Conservation (phyloP, 208 protist genomes). For the Jaenimonas drosophilae region DNA sequence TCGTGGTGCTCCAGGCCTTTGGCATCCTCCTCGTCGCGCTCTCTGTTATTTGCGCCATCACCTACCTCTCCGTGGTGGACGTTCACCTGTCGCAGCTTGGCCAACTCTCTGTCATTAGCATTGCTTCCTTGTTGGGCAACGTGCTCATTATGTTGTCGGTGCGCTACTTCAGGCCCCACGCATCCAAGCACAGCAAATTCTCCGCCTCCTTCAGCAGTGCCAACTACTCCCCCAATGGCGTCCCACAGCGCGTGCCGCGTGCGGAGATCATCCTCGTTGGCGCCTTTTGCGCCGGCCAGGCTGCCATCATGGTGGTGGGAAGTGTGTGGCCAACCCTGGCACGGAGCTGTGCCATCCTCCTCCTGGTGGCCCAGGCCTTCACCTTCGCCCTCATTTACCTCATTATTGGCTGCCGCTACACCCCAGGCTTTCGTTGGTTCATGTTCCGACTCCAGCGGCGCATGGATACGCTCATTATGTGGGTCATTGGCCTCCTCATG, state of each 20-base stretch:
- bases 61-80: conserved; percentile 25
- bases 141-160: conserved; percentile 42
- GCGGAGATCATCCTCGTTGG: too few species aligned
- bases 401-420: conserved; percentile 26
- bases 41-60: conserved; percentile 10
- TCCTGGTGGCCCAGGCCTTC: conserved; percentile 30
- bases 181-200: not conserved
- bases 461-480: conserved; percentile 32
- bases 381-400: conserved; percentile 34
- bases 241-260: not conserved
- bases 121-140: conserved; percentile 35
- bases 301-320: conserved; percentile 10
- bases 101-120: conserved; percentile 21
- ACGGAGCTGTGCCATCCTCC: conserved; percentile 8
- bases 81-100: conserved; percentile 17
- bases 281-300: too few species aligned
- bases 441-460: conserved; percentile 9
- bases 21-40: conserved; percentile 27
- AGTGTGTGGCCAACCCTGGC: conserved; percentile 13
- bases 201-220: not conserved
- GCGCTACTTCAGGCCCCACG: conserved; percentile 26
- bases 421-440: conserved; percentile 17
- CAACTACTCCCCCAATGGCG: not conserved
- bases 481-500: conserved; percentile 13
- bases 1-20: conserved; percentile 64